Percentiles rank a stretch among this genome's conserved stretches.
Evolutionary conservation across 2,329 filamentous ascomycete genomes (phyloP).

Genomic region (Neurospora crassa): DNA sequence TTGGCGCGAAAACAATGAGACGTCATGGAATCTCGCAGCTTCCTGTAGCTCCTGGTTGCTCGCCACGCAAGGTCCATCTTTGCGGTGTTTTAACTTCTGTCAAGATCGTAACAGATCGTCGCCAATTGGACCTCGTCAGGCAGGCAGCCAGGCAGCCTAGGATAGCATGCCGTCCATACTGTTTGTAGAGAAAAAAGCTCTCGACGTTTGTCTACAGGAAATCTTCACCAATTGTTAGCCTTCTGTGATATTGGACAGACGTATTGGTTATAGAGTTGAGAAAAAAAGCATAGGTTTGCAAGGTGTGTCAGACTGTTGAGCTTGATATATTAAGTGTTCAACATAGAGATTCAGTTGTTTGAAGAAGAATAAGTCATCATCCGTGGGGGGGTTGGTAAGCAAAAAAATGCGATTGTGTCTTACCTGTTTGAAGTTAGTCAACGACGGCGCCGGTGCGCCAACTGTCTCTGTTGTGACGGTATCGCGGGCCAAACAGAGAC

Average conservation of each 20-base stretch:
- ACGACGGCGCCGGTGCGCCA: neutral
- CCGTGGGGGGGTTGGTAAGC: neutral
- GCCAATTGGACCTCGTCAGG: neutral
- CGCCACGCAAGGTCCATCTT: neutral
- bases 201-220: neutral
- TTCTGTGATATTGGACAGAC: neutral
- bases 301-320: neutral
- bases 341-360: neutral
- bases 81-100: neutral
- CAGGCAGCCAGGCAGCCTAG: neutral
- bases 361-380: constrained; percentile 1
- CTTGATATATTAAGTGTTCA: neutral
- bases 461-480: neutral
- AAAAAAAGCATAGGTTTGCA: neutral
- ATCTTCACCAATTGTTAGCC: neutral
- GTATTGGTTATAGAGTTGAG: neutral
- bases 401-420: neutral
- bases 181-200: neutral
- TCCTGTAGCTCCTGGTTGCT: neutral
- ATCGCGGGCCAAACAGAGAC: neutral
- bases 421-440: neutral
- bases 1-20: neutral
- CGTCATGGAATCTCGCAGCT: neutral
- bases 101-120: neutral
- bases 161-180: neutral